Base-by-base conservation (phyloP, 768 basidiomycete genomes). In the Tylopilus felleus region DNA sequence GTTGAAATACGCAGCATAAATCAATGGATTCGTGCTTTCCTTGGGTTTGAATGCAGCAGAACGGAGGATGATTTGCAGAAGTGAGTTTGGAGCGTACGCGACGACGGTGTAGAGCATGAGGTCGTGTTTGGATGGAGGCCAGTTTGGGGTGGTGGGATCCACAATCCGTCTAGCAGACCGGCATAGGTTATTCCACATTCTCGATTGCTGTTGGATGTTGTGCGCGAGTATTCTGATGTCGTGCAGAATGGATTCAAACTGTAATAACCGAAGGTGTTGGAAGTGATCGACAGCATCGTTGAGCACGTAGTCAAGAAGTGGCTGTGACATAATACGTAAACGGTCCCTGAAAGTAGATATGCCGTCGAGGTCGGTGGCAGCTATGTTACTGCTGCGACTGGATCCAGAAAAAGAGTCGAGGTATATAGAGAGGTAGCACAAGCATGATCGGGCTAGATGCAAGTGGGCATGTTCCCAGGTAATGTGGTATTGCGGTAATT, bases 1-100 rank as follows among this genome's bases (percentile, higher is more conserved):
- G 45, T 53, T 27, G 9, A 52, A 45, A 10, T 53, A 13, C 3
- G 53, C 53, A 4, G 50, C 36, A 39, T 55, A 55, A 4, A 55
- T 36, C n/a, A 55, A 12, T 12, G 53, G 53, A 27, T 53, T 55
- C 8, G 36, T 39, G 36, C 53, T 51, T 3, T 55, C 35, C 42
- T 40, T 55, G 8, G 27, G 50, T n/a, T 22, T 35, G 5, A 52
- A 25, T 14, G 17, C 5, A 2, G 13, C 12, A 0, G 23, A 17
- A 10, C 50, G 53, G 22, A 52, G 8, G 22, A 52, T 29, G 10
- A 10, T 13, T 0, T 2, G 8, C 22, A 52, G 2, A 3, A 52
- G 17, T 3, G 52, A 47, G 9, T 31, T 25, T 25, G 52, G 21
- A 13, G 45, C 52, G 8, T 40, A 52, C 16, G 45, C 52, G 1